A percentile compares a stretch with the other conserved stretches of the same genome.
phyloP scores from a whole-genome alignment of 768 basidiomycete species.

The Russula earlei region DNA sequence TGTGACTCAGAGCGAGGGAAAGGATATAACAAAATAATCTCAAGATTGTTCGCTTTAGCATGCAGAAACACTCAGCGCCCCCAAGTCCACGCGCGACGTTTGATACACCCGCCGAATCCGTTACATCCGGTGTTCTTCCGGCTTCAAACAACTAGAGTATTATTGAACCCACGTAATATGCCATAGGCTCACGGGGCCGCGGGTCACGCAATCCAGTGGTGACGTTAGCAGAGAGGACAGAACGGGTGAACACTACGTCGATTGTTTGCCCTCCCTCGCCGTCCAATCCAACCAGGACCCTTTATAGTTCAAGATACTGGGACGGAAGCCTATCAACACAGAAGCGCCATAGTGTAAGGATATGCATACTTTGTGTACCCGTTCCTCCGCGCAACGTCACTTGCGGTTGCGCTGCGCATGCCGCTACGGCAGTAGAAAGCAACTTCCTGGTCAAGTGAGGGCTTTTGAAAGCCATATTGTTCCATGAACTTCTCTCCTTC shows the following conservation, averaged over 20 bases:
- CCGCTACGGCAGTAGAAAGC: slow-evolving; percentile 46
- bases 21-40: too few relatives aligned
- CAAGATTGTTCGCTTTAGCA: too few relatives aligned
- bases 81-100: too few relatives aligned
- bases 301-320: slow-evolving; percentile 51
- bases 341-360: too few relatives aligned
- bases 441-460: slow-evolving; percentile 33
- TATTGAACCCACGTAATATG: neutral
- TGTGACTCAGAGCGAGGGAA: too few relatives aligned
- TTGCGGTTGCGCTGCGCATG: slow-evolving; percentile 37
- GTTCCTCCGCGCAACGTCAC: slow-evolving; percentile 31
- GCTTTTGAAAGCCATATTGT: slow-evolving; percentile 29
- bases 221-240: neutral
- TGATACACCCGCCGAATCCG: too few relatives aligned
- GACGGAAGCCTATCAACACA: neutral
- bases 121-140: neutral
- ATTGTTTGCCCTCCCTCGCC: slow-evolving; percentile 39
- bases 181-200: slow-evolving; percentile 1
- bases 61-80: too few relatives aligned
- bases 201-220: neutral
- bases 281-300: slow-evolving; percentile 90
- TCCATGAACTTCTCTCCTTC: slow-evolving; percentile 26
- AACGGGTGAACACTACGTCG: slow-evolving; percentile 5
- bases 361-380: slow-evolving; percentile 34
- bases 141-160: neutral